phyloP scores from a whole-genome alignment of 1,284 basidiomycete genomes.

The Xerocomus cyaneibrunnescens region DNA sequence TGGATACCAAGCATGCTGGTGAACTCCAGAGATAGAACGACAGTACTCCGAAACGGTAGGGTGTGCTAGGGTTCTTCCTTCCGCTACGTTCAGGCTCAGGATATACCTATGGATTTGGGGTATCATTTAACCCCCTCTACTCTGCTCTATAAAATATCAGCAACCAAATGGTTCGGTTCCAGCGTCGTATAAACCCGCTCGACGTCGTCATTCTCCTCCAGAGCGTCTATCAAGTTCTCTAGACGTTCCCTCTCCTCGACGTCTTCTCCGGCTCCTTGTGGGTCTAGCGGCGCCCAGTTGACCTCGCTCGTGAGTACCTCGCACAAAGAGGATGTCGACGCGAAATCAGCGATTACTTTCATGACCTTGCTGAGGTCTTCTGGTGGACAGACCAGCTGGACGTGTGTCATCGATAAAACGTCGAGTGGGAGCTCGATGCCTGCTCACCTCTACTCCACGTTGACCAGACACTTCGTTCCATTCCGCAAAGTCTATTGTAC shows the following conservation, averaged over 20 bases:
- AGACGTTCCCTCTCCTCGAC: slow-evolving; percentile 42
- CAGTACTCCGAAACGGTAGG: not conserved
- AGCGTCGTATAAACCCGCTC: slow-evolving; percentile 62
- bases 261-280: slow-evolving; percentile 36
- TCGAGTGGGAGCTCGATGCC: not conserved
- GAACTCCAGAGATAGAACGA: not conserved
- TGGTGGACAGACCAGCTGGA: slow-evolving; percentile 57
- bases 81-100: not conserved
- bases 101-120: slow-evolving; percentile 1
- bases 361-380: slow-evolving; percentile 47
- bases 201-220: slow-evolving; percentile 65
- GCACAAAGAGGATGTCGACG: slow-evolving; percentile 29
- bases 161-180: slow-evolving; percentile 34
- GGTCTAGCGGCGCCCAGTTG: slow-evolving; percentile 53
- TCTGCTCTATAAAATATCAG: slow-evolving; percentile 20
- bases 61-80: not conserved
- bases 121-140: slow-evolving; percentile 1
- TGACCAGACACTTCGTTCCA: slow-evolving; percentile 32
- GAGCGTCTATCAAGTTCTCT: slow-evolving; percentile 48
- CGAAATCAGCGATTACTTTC: slow-evolving; percentile 39
- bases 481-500: slow-evolving; percentile 55
- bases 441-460: slow-evolving; percentile 44
- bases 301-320: slow-evolving; percentile 57
- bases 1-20: not conserved
- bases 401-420: not conserved